Percentiles rank a stretch among this genome's conserved stretches.
phyloP scores from a whole-genome alignment of 2,329 filamentous ascomycete genomes.

The Leptographium lundbergii region DNA sequence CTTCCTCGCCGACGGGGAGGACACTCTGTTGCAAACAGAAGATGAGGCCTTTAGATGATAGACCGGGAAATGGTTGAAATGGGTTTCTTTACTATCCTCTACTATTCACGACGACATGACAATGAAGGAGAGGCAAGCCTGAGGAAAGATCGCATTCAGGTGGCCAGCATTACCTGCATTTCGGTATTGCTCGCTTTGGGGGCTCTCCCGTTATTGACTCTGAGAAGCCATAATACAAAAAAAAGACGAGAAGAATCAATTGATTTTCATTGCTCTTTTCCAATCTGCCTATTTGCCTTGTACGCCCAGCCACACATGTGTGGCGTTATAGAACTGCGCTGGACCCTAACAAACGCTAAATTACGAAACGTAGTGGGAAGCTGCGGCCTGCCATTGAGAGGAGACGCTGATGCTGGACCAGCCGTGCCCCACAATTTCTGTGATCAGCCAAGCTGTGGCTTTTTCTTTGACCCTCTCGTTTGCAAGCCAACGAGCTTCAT shows the following conservation, averaged over 20 bases:
- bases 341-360: not conserved
- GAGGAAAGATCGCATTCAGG: not conserved
- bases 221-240: constrained; percentile 2
- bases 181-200: not conserved
- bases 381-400: not conserved
- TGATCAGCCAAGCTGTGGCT: not conserved
- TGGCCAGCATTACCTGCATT: not conserved
- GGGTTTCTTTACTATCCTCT: constrained; percentile 2
- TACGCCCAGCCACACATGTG: not conserved
- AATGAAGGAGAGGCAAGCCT: constrained; percentile 1
- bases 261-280: not conserved
- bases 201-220: not conserved
- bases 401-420: not conserved
- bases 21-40: not conserved
- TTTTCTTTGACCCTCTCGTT: not conserved
- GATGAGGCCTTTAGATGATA: constrained; percentile 3
- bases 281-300: not conserved
- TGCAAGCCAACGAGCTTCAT: not conserved
- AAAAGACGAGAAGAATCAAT: not conserved
- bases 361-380: not conserved
- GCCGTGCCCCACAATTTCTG: not conserved
- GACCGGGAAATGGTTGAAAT: constrained; percentile 1
- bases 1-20: not conserved
- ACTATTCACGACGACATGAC: constrained; percentile 5
- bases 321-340: not conserved